Conservation (phyloP, 129 eudicot species). For the Flaveria brownii region DNA sequence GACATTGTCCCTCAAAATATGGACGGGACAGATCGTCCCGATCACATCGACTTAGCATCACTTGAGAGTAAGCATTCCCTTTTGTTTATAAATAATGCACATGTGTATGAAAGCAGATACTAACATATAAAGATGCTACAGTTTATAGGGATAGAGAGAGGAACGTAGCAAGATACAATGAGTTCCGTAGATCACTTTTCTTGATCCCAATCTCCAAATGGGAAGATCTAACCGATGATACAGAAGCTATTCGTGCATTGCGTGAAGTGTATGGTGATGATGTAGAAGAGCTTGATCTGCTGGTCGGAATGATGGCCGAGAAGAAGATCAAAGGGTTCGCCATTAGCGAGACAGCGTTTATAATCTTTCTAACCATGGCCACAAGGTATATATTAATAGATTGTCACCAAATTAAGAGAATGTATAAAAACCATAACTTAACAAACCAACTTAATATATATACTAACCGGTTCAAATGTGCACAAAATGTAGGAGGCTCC, state of each 20-base stretch:
- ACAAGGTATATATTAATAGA: slow-evolving; percentile 39
- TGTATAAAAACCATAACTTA: background rate
- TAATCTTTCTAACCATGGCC: slow-evolving; percentile 60
- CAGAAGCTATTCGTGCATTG: slow-evolving; percentile 43
- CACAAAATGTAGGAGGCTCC: slow-evolving; percentile 45
- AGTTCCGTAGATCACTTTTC: slow-evolving; percentile 50
- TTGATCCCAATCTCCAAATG: slow-evolving; percentile 63
- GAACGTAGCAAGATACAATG: slow-evolving; percentile 62
- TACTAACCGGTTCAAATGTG: background rate
- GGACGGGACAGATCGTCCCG: slow-evolving; percentile 49
- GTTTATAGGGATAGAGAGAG: slow-evolving; percentile 73
- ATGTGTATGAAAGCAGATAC: background rate
- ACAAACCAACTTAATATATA: background rate
- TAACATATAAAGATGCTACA: slow-evolving; percentile 8
- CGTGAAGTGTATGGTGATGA: slow-evolving; percentile 52
- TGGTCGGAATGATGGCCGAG: slow-evolving; percentile 64
- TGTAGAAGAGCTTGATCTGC: slow-evolving; percentile 55
- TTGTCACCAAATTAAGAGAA: background rate
- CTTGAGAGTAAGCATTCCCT: slow-evolving; percentile 48
- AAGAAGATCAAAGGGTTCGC: slow-evolving; percentile 72
- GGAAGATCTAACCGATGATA: slow-evolving; percentile 65
- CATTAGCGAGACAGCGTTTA: slow-evolving; percentile 63
- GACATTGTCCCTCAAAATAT: slow-evolving; percentile 42
- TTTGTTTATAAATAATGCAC: background rate
- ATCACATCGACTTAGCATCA: slow-evolving; percentile 55